phyloP scores from a whole-genome alignment of 768 basidiomycete genomes.

The Lactarius pseudohatsudake region DNA sequence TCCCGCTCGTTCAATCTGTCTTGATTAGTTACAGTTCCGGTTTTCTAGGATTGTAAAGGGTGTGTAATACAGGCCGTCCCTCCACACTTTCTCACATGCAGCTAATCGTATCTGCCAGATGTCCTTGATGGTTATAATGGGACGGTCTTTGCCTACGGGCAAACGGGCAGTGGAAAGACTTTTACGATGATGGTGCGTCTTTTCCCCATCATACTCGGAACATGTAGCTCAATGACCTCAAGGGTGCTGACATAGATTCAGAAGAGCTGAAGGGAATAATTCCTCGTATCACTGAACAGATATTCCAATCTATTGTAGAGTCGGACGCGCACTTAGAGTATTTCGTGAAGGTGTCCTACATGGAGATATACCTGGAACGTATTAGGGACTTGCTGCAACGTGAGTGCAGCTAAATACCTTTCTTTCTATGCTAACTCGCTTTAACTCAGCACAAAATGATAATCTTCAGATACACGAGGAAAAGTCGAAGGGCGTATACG shows the following conservation, averaged over 20 bases:
- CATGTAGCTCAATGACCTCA: conserved; percentile 7
- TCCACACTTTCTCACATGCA: conserved; percentile 9
- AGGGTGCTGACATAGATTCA: conserved; percentile 98
- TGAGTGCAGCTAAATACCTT: conserved; percentile 46
- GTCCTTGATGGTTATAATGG: conserved; percentile 99
- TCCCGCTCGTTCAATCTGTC: background rate
- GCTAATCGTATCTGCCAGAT: conserved; percentile 51
- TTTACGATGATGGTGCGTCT: conserved; percentile 94
- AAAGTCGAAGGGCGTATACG: conserved; percentile 95
- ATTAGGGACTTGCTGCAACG: conserved; percentile 94
- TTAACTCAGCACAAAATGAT: conserved; percentile 80
- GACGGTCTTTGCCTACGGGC: conserved; percentile 86
- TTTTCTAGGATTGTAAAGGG: conserved; percentile 81
- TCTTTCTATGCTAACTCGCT: conserved; percentile 1
- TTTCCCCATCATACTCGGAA: background rate
- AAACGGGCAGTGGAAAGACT: conserved; percentile 87
- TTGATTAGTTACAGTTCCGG: conserved; percentile 12
- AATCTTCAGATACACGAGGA: conserved; percentile 99
- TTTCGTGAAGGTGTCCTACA: conserved; percentile 98
- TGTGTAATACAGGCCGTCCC: conserved; percentile 33
- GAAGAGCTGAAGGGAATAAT: conserved; percentile 94
- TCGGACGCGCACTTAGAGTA: conserved; percentile 96
- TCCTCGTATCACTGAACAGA: conserved; percentile 97
- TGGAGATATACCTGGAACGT: conserved; percentile 98
- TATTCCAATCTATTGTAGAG: conserved; percentile 95